Percentiles rank a stretch among this genome's conserved stretches.
Evolutionary conservation across 768 basidiomycete species (phyloP).

Genomic region (Suillus americanus): DNA sequence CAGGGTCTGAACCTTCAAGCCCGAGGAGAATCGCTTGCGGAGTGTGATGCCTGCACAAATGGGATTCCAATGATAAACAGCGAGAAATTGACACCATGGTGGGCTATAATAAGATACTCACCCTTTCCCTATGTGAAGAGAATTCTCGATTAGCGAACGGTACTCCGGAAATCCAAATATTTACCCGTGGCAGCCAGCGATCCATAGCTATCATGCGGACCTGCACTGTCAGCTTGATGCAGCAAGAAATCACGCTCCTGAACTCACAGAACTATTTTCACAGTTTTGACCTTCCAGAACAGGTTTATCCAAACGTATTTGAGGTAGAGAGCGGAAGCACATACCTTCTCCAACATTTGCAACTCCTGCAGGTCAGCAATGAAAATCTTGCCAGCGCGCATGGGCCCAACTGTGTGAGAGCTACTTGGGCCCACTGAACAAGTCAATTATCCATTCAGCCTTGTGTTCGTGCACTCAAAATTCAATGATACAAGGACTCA

Average conservation of each 20-base stretch:
- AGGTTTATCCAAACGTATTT: constrained; percentile 1
- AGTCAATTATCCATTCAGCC: constrained; percentile 17
- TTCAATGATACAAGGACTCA: constrained; percentile 30
- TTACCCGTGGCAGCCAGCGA: constrained; percentile 89
- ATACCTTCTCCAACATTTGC: constrained; percentile 65
- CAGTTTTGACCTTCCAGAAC: constrained; percentile 55
- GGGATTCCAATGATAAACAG: not conserved
- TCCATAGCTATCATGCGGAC: constrained; percentile 61
- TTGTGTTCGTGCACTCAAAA: not conserved
- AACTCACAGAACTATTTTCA: constrained; percentile 83
- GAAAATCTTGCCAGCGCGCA: constrained; percentile 92
- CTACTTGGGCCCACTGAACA: constrained; percentile 57
- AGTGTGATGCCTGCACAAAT: constrained; percentile 66
- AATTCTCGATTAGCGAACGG: constrained; percentile 8
- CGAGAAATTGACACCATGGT: constrained; percentile 4
- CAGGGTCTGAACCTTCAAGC: constrained; percentile 87
- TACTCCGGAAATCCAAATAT: constrained; percentile 13
- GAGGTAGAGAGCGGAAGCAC: constrained; percentile 11
- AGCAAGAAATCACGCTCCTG: constrained; percentile 3
- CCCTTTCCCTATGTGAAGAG: constrained; percentile 65
- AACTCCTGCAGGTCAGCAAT: constrained; percentile 72
- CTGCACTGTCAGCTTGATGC: constrained; percentile 8
- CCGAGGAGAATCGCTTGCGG: constrained; percentile 86
- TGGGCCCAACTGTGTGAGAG: constrained; percentile 76
- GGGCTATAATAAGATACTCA: constrained; percentile 31